Percentiles rank a stretch among this genome's conserved stretches.
phyloP scores from a whole-genome alignment of 441 rosid species.

The Oxalis stricta region DNA sequence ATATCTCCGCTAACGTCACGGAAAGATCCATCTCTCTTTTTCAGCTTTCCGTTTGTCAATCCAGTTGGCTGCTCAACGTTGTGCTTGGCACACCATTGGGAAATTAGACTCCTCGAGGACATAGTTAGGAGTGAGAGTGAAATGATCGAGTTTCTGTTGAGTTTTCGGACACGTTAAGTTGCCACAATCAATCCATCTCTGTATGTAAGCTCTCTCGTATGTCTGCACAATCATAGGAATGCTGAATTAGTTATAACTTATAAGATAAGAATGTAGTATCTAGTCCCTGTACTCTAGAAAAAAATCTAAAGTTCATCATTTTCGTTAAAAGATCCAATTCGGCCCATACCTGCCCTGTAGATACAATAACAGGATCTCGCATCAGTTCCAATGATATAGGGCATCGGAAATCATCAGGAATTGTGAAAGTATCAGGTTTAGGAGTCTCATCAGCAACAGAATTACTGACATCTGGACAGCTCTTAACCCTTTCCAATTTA shows the following conservation, averaged over 20 bases:
- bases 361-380: constrained; percentile 87
- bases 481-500: constrained; percentile 15
- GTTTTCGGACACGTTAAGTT: constrained; percentile 86
- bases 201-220: constrained; percentile 88
- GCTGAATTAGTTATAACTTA: too few species aligned
- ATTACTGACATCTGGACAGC: constrained; percentile 23
- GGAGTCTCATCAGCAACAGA: constrained; percentile 17
- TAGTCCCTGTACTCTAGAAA: too few species aligned
- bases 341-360: constrained; percentile 89
- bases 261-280: constrained; percentile 9
- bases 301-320: too few species aligned
- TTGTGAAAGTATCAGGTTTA: constrained; percentile 33
- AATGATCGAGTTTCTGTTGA: constrained; percentile 73
- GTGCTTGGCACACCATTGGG: constrained; percentile 70
- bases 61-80: constrained; percentile 61
- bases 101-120: constrained; percentile 75
- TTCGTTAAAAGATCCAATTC: too few species aligned
- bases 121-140: constrained; percentile 71
- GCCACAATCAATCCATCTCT: constrained; percentile 92
- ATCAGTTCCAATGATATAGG: constrained; percentile 79
- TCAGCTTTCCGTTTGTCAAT: constrained; percentile 41
- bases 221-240: constrained; percentile 40
- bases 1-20: constrained; percentile 59
- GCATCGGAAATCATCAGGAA: constrained; percentile 76
- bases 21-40: constrained; percentile 49